Conservation (phyloP, 1,284 basidiomycete genomes). For the Moesziomyces aphidis region DNA sequence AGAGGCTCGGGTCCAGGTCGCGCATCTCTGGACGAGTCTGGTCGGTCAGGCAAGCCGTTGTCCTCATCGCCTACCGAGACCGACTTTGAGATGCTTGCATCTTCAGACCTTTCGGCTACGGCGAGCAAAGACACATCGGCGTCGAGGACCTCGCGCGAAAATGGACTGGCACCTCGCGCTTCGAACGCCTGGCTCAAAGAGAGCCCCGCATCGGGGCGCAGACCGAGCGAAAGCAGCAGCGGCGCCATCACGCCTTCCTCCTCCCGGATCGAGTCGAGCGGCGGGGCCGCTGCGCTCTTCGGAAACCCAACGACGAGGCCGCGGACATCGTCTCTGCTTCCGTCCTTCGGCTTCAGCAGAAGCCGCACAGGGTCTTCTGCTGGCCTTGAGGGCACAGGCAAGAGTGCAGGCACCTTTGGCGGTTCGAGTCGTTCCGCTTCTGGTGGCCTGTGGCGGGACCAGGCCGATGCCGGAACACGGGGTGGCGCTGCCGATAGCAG, state of each 20-base stretch:
- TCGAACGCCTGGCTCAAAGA: conserved; percentile 10
- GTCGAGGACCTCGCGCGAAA: conserved; percentile 6
- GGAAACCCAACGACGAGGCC: conserved; percentile 41
- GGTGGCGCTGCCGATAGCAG: conserved; percentile 5
- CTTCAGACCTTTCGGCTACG: conserved; percentile 7
- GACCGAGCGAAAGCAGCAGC: conserved; percentile 28
- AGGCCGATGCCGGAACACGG: conserved; percentile 16
- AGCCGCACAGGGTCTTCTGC: conserved; percentile 40
- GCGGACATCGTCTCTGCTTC: conserved; percentile 56
- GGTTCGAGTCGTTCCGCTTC: conserved; percentile 19
- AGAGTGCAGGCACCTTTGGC: conserved; percentile 33
- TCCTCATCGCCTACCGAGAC: conserved; percentile 18
- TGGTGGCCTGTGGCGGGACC: conserved; percentile 22
- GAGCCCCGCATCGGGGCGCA: conserved; percentile 19
- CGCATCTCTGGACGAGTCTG: conserved; percentile 28
- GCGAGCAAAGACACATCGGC: conserved; percentile 2
- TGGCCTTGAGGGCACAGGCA: conserved; percentile 31
- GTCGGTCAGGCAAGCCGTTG: conserved; percentile 13
- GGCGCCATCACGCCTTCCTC: conserved; percentile 31
- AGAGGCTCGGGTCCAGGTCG: conserved; percentile 14
- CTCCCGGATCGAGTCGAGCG: conserved; percentile 50
- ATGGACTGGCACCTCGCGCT: not conserved
- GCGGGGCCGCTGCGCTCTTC: conserved; percentile 54
- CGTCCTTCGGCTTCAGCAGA: conserved; percentile 45
- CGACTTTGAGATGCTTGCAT: conserved; percentile 22